phyloP scores from a whole-genome alignment of 2,329 filamentous ascomycete species.

The Neocucurbitaria cava region DNA sequence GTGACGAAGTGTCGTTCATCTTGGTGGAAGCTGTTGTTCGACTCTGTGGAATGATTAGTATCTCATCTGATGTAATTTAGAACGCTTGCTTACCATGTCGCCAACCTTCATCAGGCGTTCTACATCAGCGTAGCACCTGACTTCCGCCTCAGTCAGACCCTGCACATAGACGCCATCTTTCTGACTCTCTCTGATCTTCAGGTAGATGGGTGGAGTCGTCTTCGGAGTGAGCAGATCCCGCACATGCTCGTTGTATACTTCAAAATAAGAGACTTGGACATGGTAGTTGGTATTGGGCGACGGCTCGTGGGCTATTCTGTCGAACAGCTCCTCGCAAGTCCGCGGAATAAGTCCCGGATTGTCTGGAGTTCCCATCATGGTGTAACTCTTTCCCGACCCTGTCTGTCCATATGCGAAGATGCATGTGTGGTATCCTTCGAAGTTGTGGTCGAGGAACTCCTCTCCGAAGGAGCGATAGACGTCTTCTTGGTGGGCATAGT shows the following conservation, averaged over 20 bases:
- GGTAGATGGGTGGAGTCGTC: conserved; percentile 82
- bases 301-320: conserved; percentile 85
- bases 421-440: conserved; percentile 98
- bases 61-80: background rate
- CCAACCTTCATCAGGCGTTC: conserved; percentile 89
- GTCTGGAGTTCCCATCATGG: conserved; percentile 90
- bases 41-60: conserved; percentile 54
- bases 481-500: conserved; percentile 92
- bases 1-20: conserved; percentile 98
- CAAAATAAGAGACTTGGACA: conserved; percentile 97
- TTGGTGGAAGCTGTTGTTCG: conserved; percentile 93
- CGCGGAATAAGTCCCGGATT: conserved; percentile 91
- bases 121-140: conserved; percentile 85
- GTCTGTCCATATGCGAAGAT: conserved; percentile 99
- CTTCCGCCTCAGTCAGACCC: conserved; percentile 91
- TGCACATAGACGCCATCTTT: conserved; percentile 97
- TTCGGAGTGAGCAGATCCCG: conserved; percentile 87
- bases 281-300: conserved; percentile 94
- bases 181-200: conserved; percentile 96
- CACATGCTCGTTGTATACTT: conserved; percentile 99
- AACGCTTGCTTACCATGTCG: conserved; percentile 61
- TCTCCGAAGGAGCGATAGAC: conserved; percentile 94
- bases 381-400: conserved; percentile 96
- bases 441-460: conserved; percentile 98
- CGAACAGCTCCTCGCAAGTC: conserved; percentile 94